These are phyloP conservation scores for Cyclotella kingstonii DNA, from an alignment of 108 stramenopile species.

Conservation along the genomic window DNA sequence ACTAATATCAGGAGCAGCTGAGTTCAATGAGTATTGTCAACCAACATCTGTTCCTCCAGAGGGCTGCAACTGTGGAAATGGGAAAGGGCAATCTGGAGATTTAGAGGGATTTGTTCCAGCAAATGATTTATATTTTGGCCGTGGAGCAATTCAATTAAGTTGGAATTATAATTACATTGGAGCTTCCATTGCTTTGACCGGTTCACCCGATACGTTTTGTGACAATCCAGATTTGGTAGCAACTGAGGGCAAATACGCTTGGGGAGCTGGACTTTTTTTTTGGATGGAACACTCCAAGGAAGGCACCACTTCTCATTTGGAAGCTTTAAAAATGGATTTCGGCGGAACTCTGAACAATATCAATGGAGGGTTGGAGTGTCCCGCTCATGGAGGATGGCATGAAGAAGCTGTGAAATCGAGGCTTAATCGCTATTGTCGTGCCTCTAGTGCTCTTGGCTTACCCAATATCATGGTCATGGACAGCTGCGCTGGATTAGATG, in stretches of 20 bases:
- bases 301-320: conserved; percentile 26
- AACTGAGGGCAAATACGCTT: conserved; percentile 25
- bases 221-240: conserved; percentile 32
- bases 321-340: conserved; percentile 14
- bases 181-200: conserved; percentile 22
- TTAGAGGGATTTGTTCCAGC: conserved; percentile 28
- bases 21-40: conserved; percentile 33
- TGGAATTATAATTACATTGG: conserved; percentile 38
- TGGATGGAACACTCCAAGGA: conserved; percentile 39
- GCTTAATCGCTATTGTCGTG: conserved; percentile 33
- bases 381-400: conserved; percentile 36
- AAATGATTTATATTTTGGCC: conserved; percentile 24
- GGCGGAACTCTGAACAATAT: conserved; percentile 35
- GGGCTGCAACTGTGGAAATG: conserved; percentile 21
- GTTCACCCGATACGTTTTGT: conserved; percentile 25
- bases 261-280: conserved; percentile 32
- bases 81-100: conserved; percentile 8
- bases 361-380: conserved; percentile 19
- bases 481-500: conserved; percentile 24
- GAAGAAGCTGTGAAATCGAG: conserved; percentile 28
- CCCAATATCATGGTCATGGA: conserved; percentile 20
- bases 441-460: conserved; percentile 21
- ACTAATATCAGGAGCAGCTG: conserved; percentile 5
- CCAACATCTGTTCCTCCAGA: conserved; percentile 16
- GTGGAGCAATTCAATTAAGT: conserved; percentile 24